A percentile compares a stretch with the other conserved stretches of the same genome.
These are phyloP conservation scores for Marvania coccoides DNA, from an alignment of 139 green algal species.

Conservation along the genomic window DNA sequence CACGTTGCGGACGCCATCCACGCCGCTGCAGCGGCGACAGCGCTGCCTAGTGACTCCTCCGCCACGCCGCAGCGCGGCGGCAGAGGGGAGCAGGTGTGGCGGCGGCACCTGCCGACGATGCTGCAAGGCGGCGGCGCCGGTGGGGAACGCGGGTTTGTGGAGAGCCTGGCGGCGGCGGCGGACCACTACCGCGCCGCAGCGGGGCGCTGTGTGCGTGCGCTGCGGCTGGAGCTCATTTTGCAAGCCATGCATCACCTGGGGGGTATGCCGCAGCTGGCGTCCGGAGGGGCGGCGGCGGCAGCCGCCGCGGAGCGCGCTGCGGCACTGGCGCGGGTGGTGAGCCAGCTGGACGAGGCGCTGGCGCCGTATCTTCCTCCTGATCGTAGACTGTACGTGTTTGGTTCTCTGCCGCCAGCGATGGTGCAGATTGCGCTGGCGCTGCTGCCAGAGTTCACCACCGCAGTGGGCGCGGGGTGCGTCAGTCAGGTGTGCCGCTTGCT, in stretches of 20 bases:
- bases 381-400: constrained; percentile 49
- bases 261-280: neutral
- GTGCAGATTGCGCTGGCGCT: constrained; percentile 47
- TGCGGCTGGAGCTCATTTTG: constrained; percentile 61
- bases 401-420: constrained; percentile 29
- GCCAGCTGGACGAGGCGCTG: constrained; percentile 41
- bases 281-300: neutral
- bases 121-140: neutral
- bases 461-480: constrained; percentile 46
- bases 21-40: neutral
- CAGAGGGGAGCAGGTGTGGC: neutral
- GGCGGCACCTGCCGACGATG: constrained; percentile 1
- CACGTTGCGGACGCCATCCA: constrained; percentile 46
- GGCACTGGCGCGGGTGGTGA: constrained; percentile 10
- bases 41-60: neutral
- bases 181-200: constrained; percentile 55
- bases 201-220: constrained; percentile 36
- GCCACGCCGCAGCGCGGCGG: neutral
- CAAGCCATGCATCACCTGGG: constrained; percentile 36
- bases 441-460: constrained; percentile 34
- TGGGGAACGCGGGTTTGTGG: constrained; percentile 18
- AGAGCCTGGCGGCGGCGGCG: constrained; percentile 30
- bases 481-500: constrained; percentile 55
- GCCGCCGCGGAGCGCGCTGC: neutral
- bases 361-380: constrained; percentile 30